Evolutionary conservation across 1,284 basidiomycete genomes (phyloP).

Genomic region (Pisolithus thermaeus): DNA sequence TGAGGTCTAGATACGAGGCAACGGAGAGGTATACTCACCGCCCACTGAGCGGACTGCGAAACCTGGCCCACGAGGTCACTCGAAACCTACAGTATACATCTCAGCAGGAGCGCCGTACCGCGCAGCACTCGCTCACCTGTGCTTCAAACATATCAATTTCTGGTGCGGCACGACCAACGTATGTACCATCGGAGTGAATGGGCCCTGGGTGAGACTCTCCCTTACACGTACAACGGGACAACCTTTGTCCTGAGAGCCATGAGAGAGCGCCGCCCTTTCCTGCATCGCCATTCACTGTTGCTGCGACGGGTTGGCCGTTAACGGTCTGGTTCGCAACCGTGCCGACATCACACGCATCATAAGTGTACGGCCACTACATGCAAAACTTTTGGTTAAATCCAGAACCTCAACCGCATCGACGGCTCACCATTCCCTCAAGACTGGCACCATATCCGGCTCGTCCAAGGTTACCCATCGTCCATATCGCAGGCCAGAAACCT

Average conservation of each 20-base stretch:
- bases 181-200: slow-evolving; percentile 45
- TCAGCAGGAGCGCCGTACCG: background rate
- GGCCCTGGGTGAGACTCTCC: slow-evolving; percentile 58
- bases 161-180: slow-evolving; percentile 48
- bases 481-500: slow-evolving; percentile 55
- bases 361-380: slow-evolving; percentile 41
- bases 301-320: slow-evolving; percentile 34
- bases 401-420: background rate
- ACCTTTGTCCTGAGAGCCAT: slow-evolving; percentile 46
- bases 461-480: slow-evolving; percentile 65
- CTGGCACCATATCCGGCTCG: slow-evolving; percentile 47
- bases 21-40: slow-evolving; percentile 36
- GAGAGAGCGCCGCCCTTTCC: slow-evolving; percentile 31
- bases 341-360: slow-evolving; percentile 50
- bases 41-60: slow-evolving; percentile 65
- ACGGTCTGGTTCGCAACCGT: slow-evolving; percentile 49
- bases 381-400: background rate
- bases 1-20: background rate
- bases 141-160: slow-evolving; percentile 49
- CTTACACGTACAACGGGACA: slow-evolving; percentile 56
- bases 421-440: slow-evolving; percentile 33
- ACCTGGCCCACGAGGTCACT: slow-evolving; percentile 43
- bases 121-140: slow-evolving; percentile 18
- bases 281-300: slow-evolving; percentile 34
- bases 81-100: slow-evolving; percentile 32